These are phyloP conservation scores for Lactarius sp. DNA, from an alignment of 768 basidiomycete species.

Conservation along the genomic window DNA sequence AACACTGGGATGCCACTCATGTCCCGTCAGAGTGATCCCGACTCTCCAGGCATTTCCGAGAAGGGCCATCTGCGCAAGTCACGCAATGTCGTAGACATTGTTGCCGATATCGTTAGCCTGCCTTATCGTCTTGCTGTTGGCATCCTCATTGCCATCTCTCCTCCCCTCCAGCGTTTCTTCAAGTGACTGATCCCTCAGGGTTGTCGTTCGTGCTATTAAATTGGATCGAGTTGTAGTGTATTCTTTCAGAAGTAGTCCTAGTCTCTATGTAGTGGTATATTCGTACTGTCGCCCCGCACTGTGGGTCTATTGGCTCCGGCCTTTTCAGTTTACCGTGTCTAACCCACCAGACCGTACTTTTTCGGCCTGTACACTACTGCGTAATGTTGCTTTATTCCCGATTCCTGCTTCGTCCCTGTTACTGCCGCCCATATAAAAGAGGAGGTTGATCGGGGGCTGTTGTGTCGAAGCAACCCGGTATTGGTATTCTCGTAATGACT, in stretches of 20 bases:
- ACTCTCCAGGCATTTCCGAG: background rate
- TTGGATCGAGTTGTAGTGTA: background rate
- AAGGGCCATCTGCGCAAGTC: background rate
- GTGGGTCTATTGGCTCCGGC: background rate
- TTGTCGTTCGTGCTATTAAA: background rate
- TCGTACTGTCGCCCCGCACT: background rate
- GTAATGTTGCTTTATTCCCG: background rate
- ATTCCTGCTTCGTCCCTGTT: background rate
- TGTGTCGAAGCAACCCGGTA: too few species aligned
- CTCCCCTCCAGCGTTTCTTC: constrained; percentile 23
- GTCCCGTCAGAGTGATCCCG: background rate
- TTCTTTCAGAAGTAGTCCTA: background rate
- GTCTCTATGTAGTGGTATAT: background rate
- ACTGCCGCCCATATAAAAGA: background rate
- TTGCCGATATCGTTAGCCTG: constrained; percentile 20
- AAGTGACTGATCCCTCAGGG: background rate
- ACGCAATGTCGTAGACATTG: constrained; percentile 7
- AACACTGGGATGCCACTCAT: constrained; percentile 7
- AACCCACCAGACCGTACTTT: background rate
- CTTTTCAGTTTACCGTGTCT: background rate
- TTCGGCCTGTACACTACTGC: background rate
- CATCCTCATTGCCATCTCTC: constrained; percentile 23
- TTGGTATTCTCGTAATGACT: too few species aligned
- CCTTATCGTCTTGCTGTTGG: constrained; percentile 24
- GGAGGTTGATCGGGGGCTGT: too few species aligned